A percentile compares a stretch with the other conserved stretches of the same genome.
Evolutionary conservation across 345 rosid species (phyloP).

Genomic region (Gossypium longicalyx): DNA sequence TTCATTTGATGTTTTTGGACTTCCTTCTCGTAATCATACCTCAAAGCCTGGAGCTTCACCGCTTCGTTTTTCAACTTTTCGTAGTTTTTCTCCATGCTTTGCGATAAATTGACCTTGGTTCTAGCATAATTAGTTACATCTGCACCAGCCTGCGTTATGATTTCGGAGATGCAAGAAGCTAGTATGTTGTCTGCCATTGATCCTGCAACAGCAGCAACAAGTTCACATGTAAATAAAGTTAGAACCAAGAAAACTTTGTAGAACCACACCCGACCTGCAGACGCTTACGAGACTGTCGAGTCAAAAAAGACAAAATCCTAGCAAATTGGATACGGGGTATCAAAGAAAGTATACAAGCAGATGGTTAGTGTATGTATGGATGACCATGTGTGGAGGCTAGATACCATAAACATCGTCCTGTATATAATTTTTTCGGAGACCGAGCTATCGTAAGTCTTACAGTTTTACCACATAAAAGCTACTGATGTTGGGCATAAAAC

Average conservation of each 20-base stretch:
- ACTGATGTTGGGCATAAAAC: not conserved
- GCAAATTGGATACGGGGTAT: not conserved
- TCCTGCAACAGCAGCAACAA: slow-evolving; percentile 4
- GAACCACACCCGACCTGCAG: no score
- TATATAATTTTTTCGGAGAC: no score
- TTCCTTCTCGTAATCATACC: slow-evolving; percentile 10
- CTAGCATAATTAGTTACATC: slow-evolving; percentile 1
- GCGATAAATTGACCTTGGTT: not conserved
- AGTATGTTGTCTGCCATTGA: slow-evolving; percentile 9
- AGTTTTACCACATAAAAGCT: not conserved
- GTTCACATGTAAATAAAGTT: not conserved
- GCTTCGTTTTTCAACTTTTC: not conserved
- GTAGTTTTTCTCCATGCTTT: slow-evolving; percentile 1
- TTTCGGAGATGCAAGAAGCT: slow-evolving; percentile 10
- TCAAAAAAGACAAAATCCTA: no score
- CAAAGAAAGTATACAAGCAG: not conserved
- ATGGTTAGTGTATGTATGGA: not conserved
- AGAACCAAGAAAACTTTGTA: not conserved
- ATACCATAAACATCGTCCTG: not conserved
- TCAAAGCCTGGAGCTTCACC: slow-evolving; percentile 10
- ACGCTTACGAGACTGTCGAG: no score
- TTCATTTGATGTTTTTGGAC: slow-evolving; percentile 10
- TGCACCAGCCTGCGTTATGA: not conserved
- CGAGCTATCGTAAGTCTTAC: not conserved
- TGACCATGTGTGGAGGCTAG: not conserved